A percentile compares a stretch with the other conserved stretches of the same genome.
These are phyloP conservation scores for Agrocybe pediades DNA, from an alignment of 768 basidiomycete genomes.

Conservation along the genomic window DNA sequence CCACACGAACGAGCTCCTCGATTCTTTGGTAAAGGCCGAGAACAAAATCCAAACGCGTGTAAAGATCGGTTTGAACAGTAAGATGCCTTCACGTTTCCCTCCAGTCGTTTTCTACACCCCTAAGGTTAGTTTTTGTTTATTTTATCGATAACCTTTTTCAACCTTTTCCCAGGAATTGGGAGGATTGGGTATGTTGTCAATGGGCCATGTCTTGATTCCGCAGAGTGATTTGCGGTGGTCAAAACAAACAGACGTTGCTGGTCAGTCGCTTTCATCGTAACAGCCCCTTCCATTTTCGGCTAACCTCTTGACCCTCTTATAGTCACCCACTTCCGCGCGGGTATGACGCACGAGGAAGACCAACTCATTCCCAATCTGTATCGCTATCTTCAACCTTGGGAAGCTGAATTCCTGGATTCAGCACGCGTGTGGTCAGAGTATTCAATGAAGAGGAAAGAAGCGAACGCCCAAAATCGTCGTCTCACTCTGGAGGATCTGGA, in stretches of 20 bases:
- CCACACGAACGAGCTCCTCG: constrained; percentile 94
- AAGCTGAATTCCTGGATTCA: constrained; percentile 96
- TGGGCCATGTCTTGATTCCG: constrained; percentile 98
- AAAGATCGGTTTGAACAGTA: constrained; percentile 98
- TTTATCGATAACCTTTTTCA: neutral
- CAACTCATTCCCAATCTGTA: constrained; percentile 97
- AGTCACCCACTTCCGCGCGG: constrained; percentile 99
- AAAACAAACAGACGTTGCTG: constrained; percentile 96
- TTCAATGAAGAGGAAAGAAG: constrained; percentile 99
- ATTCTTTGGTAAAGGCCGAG: constrained; percentile 96
- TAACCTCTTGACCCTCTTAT: neutral
- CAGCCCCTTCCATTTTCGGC: neutral
- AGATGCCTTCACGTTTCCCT: constrained; percentile 99
- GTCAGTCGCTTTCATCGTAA: constrained; percentile 34
- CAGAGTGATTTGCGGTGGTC: constrained; percentile 98
- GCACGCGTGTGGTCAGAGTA: constrained; percentile 99
- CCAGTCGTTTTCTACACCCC: constrained; percentile 96
- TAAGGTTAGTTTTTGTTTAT: constrained; percentile 49
- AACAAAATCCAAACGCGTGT: constrained; percentile 99
- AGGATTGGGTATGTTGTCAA: constrained; percentile 98
- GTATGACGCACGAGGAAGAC: constrained; percentile 95
- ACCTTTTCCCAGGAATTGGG: constrained; percentile 71
- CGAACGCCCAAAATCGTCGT: constrained; percentile 97
- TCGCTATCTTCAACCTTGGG: constrained; percentile 96
- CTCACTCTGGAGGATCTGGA: constrained; percentile 97